These are phyloP conservation scores for Kluyveromyces starmeri DNA, from an alignment of 805 yeast genomes.

Conservation along the genomic window DNA sequence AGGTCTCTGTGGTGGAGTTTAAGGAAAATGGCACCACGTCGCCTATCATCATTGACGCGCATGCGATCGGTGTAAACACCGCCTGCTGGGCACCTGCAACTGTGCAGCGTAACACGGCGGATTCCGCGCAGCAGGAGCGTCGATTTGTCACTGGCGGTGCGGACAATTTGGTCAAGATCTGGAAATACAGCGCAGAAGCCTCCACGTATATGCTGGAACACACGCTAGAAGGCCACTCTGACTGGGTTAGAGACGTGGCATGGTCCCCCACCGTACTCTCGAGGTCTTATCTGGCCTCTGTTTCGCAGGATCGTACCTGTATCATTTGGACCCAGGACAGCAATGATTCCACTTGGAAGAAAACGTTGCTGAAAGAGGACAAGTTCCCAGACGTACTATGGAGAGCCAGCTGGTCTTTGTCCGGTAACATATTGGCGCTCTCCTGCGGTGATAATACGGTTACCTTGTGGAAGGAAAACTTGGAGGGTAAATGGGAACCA, in stretches of 20 bases:
- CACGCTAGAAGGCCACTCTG: constrained; percentile 80
- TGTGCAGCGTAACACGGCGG: constrained; percentile 23
- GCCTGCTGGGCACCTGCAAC: constrained; percentile 85
- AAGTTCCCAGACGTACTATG: constrained; percentile 95
- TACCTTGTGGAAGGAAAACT: constrained; percentile 91
- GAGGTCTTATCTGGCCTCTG: constrained; percentile 87
- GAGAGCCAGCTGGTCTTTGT: constrained; percentile 96
- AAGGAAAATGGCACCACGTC: constrained; percentile 78
- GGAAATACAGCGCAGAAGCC: constrained; percentile 57
- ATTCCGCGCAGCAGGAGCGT: constrained; percentile 39
- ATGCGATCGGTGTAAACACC: constrained; percentile 86
- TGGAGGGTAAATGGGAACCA: constrained; percentile 90
- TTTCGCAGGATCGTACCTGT: constrained; percentile 93
- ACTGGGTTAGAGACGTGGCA: constrained; percentile 98
- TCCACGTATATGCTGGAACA: constrained; percentile 65
- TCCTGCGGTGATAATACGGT: constrained; percentile 95
- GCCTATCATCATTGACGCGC: constrained; percentile 56
- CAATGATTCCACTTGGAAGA: constrained; percentile 65
- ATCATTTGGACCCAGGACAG: constrained; percentile 88
- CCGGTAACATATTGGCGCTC: constrained; percentile 92
- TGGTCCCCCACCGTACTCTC: constrained; percentile 93
- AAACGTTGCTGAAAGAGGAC: constrained; percentile 61
- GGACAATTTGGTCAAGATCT: constrained; percentile 85
- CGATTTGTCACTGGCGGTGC: constrained; percentile 92
- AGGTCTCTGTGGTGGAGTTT: constrained; percentile 83